Base-by-base conservation (phyloP, 1,284 basidiomycete species). In the Macrocybe sp. region DNA sequence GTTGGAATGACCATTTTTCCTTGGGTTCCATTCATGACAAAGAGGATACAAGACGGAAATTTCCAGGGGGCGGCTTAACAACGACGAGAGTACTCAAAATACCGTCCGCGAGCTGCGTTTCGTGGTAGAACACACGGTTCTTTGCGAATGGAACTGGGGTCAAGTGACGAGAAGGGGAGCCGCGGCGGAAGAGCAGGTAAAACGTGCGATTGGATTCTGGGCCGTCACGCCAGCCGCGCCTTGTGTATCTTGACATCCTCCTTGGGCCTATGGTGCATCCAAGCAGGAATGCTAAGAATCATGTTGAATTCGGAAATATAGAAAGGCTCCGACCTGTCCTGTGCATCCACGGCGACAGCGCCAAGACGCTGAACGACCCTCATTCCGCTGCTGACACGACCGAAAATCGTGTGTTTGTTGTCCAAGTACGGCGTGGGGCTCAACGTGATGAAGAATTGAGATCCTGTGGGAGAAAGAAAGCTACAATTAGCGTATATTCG, bases 391-490 rank as follows among this genome's bases (percentile, higher is more conserved):
- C 78, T 84, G 9, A 95, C 89, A 8, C 92, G 83, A 3, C 92
- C 92, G 61, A 95, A 95, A 56, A 95, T 95, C 4, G 92, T 94
- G 64, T 98, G 92, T 63, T 98, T 97, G 59, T 85, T 90, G 60
- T 96, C 90, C 37, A 97, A 74, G 67, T 80, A 97, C 0, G 94
- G 94, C 42, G 93, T 96, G 6, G 94, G 94, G 1, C 81, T 84
- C 30, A 96, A 79, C 0, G 90, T 89, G 55, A 97, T 76, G 68
- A 97, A 97, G 70, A 97, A 97, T 65, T 97, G 93, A 2, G 90
- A 93, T n/a, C 90, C 92, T 92, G 59, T 45, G 49, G 44, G 49
- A 51, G 35, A 46, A 29, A 45, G 22, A n/a, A 35, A 44, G 37
- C 46, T 32, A 30, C 7, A 40, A 35, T 43, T 38, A 31, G 46